Evolutionary conservation across 2,329 filamentous ascomycete species (phyloP), one percentile per base, ranked within the genome.

Genomic region (Diaporthe nobilis): DNA sequence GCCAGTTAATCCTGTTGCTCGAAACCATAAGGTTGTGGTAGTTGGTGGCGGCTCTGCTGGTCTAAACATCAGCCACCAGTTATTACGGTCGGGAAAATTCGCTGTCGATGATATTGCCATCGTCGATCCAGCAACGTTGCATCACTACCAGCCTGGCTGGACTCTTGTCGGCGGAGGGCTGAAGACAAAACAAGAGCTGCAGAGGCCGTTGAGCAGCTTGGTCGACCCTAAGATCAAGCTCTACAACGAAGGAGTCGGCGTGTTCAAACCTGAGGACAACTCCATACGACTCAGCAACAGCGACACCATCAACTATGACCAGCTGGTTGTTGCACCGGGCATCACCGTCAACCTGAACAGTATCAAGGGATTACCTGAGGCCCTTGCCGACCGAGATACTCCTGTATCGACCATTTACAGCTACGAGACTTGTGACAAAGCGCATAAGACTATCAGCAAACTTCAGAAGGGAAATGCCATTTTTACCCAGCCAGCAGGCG

Each of bases 141-240:
- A 84, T 75, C 82, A 84, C 77, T 84, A 84, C 77, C 76, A 77
- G 73, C 82, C 83, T 12, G 83, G 83, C 75, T 85, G 83, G 83
- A 85, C 83, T 17, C 81, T 85, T 8, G 83, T 85, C 12, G 83
- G 83, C 53, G 80, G 82, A 0, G 84, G 84, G 12, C 78, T 85
- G 3, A 83, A 81, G 75, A 71, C 77, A 31, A 77, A 83, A 25
- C 73, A 78, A 13, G 78, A 80, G 4, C 80, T 82, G 77, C 78
- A 79, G 49, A 79, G 77, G 61, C 81, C 82, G 1, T 76, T 84
- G 58, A 78, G 78, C 53, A 77, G 78, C 15, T 76, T 85, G 2
- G 80, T 85, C 44, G 82, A 83, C 6, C 72, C 80, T n/a, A 81
- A 81, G 3, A 82, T 84, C 42, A 82, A 82, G 78, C 82, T 83